Base-by-base conservation (phyloP, 1,284 basidiomycete genomes). In the Xanthoconium separans region DNA sequence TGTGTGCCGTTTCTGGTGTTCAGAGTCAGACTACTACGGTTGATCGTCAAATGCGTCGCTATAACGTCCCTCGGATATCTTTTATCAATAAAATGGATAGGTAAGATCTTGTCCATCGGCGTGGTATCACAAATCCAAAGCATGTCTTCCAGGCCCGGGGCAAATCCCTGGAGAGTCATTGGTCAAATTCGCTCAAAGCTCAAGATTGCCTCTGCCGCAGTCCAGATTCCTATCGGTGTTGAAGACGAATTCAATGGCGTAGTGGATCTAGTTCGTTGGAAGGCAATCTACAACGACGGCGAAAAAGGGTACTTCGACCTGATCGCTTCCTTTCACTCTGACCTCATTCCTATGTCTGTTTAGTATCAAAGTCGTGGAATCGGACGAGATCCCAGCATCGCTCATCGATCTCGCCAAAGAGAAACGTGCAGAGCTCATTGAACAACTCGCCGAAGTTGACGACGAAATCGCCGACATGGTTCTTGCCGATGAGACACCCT, bases 61-160 rank as follows among this genome's bases (percentile, higher is more conserved):
- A 99, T 70, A 87, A 89, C 62, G 94, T 99, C 56, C 97, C 97
- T 54, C 83, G 97, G 50, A 82, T 99, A 57, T 96, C 94, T 1
- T 99, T 99, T 70, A 89, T 99, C 70, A 99, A 99, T 78, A 99
- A 99, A 77, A 99, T 99, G 97, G 97, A 99, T 70, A 84, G 93
- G 89, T 89, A 46, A 11, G 58, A 36, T 2, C 1, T 41, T 64
- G 61, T 33, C 24, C 12, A 48, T 47, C 22, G 41, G n/a, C 8
- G 18, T 2, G 12, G 18, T 22, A 39, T 27, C 7, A 30, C 8
- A 34, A 10, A 34, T 34, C 20, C 37, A 29, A 53, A 1, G 20
- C 58, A 12, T 58, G 43, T 54, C 36, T 29, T 40, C 47, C 47
- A 91, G 95, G 62, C 94, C 95, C 55, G 97, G 97, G 51, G 92